A percentile compares a stretch with the other conserved stretches of the same genome.
These are phyloP conservation scores for Malus sieversii DNA, from an alignment of 306 rosid species.

Conservation along the genomic window DNA sequence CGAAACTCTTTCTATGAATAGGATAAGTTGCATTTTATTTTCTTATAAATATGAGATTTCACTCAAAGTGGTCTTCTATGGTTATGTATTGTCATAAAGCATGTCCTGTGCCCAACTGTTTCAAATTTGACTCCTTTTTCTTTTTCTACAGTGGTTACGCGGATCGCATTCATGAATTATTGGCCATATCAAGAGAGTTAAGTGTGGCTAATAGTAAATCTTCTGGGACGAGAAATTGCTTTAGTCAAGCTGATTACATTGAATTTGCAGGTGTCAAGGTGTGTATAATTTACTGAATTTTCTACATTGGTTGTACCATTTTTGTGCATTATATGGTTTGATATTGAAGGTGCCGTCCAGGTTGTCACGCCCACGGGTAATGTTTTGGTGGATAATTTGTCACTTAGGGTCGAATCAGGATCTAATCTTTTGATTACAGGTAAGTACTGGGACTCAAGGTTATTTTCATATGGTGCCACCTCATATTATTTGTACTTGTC, in stretches of 20 bases:
- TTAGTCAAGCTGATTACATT: constrained; percentile 85
- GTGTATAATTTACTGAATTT: constrained; percentile 13
- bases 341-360: constrained; percentile 39
- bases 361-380: constrained; percentile 94
- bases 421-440: constrained; percentile 97
- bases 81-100: neutral
- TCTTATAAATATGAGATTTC: neutral
- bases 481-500: neutral
- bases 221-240: constrained; percentile 56
- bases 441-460: constrained; percentile 21
- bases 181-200: constrained; percentile 78
- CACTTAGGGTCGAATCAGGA: constrained; percentile 77
- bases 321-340: constrained; percentile 20
- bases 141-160: constrained; percentile 78
- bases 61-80: neutral
- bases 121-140: constrained; percentile 13
- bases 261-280: constrained; percentile 90
- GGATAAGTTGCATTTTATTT: neutral
- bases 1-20: neutral
- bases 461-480: neutral
- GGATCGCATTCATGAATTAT: constrained; percentile 81
- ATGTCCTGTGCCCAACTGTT: constrained; percentile 7
- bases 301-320: neutral
- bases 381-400: constrained; percentile 87
- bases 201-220: constrained; percentile 48